Evolutionary conservation across 768 basidiomycete genomes (phyloP), one percentile per base, ranked within the genome.

Genomic region (Butyriboletus loyo): DNA sequence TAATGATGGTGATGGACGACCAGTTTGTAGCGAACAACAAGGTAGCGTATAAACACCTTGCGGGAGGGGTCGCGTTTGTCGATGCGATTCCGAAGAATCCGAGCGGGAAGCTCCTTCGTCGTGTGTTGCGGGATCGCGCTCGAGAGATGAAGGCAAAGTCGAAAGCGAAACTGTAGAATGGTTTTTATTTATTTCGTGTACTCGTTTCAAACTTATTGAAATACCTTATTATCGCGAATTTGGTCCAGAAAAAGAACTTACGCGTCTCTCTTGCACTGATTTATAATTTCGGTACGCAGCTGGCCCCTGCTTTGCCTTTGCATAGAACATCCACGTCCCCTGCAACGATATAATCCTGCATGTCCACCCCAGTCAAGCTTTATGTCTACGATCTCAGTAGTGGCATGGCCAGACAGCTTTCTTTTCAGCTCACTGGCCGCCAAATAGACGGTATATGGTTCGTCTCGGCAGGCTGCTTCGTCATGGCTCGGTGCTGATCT

Each of bases 381-480:
- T 93, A 94, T 64, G 83, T 96, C 1, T 97, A 97, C 69, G 94
- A 97, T 63, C 84, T 96, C 48, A 93, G 86, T 70, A 84, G 86
- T 63, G 94, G 94, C 37, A 76, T 96, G 61, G 95, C 92, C 7
- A 77, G 79, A 49, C 80, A 84, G 54, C 72, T 97, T 32, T 95
- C 92, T 7, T 72, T 77, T 42, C 87, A 88, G 68, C 76, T 97
- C 36, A 89, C 88, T 0, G 95, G 95, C 5, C 81, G 83, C 47
- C 92, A 94, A 69, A 92, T 97, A 48, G 91, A 97, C 56, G 95
- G 95, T 0, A 84, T 98, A 47, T 98, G 95, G 94, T 91, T 49
- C 58, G 79, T 69, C 49, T 27, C 7, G 7, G 13, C 21, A 27
- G 32, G 21, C 4, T 58, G 21, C 31, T 17, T 51, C 22, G 27